Evolutionary conservation across 1,284 basidiomycete species (phyloP).

Genomic region (Gymnopus androsaceus): DNA sequence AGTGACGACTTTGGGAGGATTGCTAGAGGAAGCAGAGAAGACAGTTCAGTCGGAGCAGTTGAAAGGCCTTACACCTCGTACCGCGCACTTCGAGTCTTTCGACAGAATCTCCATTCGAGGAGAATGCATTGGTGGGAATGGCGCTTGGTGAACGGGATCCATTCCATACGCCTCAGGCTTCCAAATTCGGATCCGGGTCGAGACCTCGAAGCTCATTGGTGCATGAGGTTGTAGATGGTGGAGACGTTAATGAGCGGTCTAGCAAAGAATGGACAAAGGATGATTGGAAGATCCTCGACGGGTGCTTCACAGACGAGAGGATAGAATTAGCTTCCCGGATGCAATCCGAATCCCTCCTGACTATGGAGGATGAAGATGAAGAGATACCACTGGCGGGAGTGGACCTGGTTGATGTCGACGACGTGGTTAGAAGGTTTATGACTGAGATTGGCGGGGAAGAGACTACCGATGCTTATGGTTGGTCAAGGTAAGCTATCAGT

Average conservation of each 20-base stretch:
- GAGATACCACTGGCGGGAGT: slow-evolving; percentile 42
- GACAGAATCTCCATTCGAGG: not conserved
- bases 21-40: slow-evolving; percentile 61
- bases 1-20: slow-evolving; percentile 50
- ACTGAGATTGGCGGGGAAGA: slow-evolving; percentile 46
- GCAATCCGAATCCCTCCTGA: not conserved
- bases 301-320: slow-evolving; percentile 73
- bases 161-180: slow-evolving; percentile 30
- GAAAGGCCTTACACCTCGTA: slow-evolving; percentile 8
- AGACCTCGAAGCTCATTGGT: slow-evolving; percentile 4
- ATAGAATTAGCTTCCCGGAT: slow-evolving; percentile 42
- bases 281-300: slow-evolving; percentile 74
- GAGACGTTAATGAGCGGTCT: not conserved
- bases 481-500: slow-evolving; percentile 49
- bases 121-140: not conserved
- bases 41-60: slow-evolving; percentile 36
- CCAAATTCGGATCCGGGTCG: not conserved
- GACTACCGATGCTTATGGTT: slow-evolving; percentile 44
- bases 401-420: slow-evolving; percentile 49
- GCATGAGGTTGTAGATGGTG: not conserved
- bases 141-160: slow-evolving; percentile 21
- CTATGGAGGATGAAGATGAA: slow-evolving; percentile 22
- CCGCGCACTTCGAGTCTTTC: not conserved
- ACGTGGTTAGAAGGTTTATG: slow-evolving; percentile 60
- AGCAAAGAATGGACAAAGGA: slow-evolving; percentile 61